These are phyloP conservation scores for Lachnellula cervina DNA, from an alignment of 2,329 filamentous ascomycete genomes.

Conservation along the genomic window DNA sequence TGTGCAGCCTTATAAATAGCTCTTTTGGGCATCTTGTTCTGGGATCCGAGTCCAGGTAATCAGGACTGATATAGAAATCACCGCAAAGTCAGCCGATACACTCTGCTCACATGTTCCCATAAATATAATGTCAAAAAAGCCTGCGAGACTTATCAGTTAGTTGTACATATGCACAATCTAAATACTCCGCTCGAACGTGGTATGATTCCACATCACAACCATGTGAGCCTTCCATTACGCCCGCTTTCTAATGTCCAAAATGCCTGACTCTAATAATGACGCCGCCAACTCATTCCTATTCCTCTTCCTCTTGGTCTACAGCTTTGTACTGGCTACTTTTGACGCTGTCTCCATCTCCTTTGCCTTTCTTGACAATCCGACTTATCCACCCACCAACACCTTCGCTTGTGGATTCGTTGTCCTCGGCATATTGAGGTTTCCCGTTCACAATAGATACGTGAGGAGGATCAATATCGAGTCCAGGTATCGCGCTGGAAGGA, in stretches of 20 bases:
- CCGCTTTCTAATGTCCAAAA: constrained; percentile 12
- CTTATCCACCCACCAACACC: constrained; percentile 67
- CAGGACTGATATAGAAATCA: too few species aligned
- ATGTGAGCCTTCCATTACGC: constrained; percentile 10
- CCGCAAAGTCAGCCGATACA: too few species aligned
- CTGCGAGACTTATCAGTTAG: background rate
- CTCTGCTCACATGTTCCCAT: too few species aligned
- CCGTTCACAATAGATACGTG: constrained; percentile 49
- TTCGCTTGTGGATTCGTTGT: constrained; percentile 34
- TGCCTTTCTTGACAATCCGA: constrained; percentile 55
- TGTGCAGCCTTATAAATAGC: too few species aligned
- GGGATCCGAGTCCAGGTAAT: too few species aligned
- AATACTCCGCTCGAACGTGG: background rate
- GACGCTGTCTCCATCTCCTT: constrained; percentile 32
- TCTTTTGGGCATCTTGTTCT: too few species aligned
- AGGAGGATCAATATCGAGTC: constrained; percentile 76
- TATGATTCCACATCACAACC: constrained; percentile 12
- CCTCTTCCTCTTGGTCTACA: constrained; percentile 42
- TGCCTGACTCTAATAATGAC: background rate
- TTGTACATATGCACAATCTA: constrained; percentile 9
- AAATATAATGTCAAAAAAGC: background rate
- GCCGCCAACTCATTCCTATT: constrained; percentile 20
- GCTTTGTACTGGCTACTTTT: constrained; percentile 29
- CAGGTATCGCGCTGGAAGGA: constrained; percentile 67
- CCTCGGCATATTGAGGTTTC: constrained; percentile 39